A percentile compares a stretch with the other conserved stretches of the same genome.
Evolutionary conservation across 768 basidiomycete genomes (phyloP).

Genomic region (Mycena galopus): DNA sequence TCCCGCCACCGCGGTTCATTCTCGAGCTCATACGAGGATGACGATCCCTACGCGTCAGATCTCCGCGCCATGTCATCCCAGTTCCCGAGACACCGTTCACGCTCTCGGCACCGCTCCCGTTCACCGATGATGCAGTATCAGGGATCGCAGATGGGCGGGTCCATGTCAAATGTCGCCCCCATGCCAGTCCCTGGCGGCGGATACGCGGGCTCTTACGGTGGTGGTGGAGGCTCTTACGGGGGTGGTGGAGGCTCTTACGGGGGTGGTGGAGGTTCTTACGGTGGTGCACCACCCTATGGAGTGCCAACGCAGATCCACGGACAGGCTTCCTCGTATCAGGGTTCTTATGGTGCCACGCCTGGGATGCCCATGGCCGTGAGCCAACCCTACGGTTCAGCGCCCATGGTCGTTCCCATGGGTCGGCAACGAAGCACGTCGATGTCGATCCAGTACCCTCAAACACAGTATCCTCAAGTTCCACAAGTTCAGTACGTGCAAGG

Average conservation of each 20-base stretch:
- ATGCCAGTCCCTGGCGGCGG: constrained; percentile 16
- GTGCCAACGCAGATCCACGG: constrained; percentile 33
- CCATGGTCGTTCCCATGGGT: constrained; percentile 43
- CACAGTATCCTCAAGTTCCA: constrained; percentile 32
- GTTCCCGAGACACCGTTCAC: constrained; percentile 29
- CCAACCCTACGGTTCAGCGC: constrained; percentile 23
- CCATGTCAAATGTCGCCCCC: constrained; percentile 27
- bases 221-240: too few relatives aligned
- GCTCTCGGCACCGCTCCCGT: constrained; percentile 46
- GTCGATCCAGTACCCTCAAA: constrained; percentile 47
- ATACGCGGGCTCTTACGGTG: constrained; percentile 10
- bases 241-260: too few relatives aligned
- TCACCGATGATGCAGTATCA: constrained; percentile 42
- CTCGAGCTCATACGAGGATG: constrained; percentile 40
- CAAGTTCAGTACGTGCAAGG: constrained; percentile 35
- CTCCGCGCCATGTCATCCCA: constrained; percentile 25
- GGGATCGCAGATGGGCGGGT: constrained; percentile 30
- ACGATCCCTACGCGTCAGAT: constrained; percentile 57
- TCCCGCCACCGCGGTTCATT: constrained; percentile 44
- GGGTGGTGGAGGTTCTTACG: too few relatives aligned
- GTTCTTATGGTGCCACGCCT: constrained; percentile 27
- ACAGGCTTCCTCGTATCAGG: constrained; percentile 33
- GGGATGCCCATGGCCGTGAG: constrained; percentile 33
- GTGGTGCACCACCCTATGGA: constrained; percentile 19
- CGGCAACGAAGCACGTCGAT: constrained; percentile 49